These are phyloP conservation scores for Meira miltonrushii DNA, from an alignment of 1,284 basidiomycete genomes.

Conservation along the genomic window DNA sequence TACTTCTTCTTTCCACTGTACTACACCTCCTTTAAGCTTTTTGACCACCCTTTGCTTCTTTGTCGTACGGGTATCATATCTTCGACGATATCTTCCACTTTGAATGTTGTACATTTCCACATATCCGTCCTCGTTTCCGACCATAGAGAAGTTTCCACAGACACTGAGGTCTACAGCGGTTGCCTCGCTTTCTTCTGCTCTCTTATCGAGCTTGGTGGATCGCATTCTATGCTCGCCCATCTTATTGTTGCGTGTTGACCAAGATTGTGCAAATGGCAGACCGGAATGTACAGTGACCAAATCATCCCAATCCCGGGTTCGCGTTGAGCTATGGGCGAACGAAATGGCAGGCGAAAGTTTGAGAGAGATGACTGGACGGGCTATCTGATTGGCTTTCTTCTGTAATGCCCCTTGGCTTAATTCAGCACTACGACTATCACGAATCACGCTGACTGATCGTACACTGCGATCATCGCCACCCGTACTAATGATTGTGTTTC, in stretches of 20 bases:
- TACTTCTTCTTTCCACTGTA: conserved; percentile 19
- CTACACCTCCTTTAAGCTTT: conserved; percentile 20
- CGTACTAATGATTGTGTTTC: conserved; percentile 72
- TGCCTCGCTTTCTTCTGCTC: not conserved
- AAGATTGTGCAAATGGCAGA: conserved; percentile 31
- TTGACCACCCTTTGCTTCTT: conserved; percentile 21
- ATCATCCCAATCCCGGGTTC: conserved; percentile 96
- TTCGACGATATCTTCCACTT: conserved; percentile 76
- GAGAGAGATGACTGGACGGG: conserved; percentile 64
- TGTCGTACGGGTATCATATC: conserved; percentile 25
- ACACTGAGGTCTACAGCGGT: conserved; percentile 65
- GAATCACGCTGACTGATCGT: conserved; percentile 83
- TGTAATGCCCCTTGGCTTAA: conserved; percentile 76
- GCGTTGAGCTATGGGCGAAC: conserved; percentile 71
- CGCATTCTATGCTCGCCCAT: conserved; percentile 25
- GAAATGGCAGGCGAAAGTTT: conserved; percentile 65
- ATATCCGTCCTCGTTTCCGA: conserved; percentile 51
- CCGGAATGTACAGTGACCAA: conserved; percentile 82
- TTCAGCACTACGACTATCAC: conserved; percentile 62
- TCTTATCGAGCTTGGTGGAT: not conserved
- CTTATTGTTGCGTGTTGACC: conserved; percentile 43
- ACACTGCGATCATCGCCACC: conserved; percentile 68
- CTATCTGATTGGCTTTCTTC: conserved; percentile 75
- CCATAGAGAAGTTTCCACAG: conserved; percentile 92
- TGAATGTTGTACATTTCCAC: conserved; percentile 58